These are phyloP conservation scores for Rhizopogon vulgaris DNA, from an alignment of 768 basidiomycete species.

Conservation along the genomic window DNA sequence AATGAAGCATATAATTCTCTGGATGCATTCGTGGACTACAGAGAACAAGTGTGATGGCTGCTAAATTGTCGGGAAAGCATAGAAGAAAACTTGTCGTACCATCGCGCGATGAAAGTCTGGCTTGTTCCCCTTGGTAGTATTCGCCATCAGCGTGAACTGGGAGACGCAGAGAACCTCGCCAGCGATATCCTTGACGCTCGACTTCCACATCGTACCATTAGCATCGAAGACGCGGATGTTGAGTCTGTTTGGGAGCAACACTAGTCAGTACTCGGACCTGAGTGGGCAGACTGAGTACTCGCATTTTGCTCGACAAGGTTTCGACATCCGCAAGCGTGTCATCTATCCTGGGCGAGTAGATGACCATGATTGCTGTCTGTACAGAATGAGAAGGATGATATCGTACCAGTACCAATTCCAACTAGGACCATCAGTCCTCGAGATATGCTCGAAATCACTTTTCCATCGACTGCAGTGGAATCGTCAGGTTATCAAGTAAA, in stretches of 20 bases:
- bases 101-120: slow-evolving; percentile 93
- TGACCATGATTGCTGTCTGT: neutral
- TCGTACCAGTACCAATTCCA: slow-evolving; percentile 76
- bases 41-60: neutral
- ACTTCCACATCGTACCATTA: slow-evolving; percentile 75
- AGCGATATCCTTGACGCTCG: slow-evolving; percentile 77
- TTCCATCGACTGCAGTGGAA: slow-evolving; percentile 58
- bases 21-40: slow-evolving; percentile 61
- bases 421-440: slow-evolving; percentile 86
- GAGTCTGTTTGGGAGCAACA: slow-evolving; percentile 38
- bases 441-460: slow-evolving; percentile 77
- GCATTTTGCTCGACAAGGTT: slow-evolving; percentile 81
- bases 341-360: slow-evolving; percentile 43
- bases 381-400: neutral
- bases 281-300: slow-evolving; percentile 12
- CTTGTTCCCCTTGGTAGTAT: slow-evolving; percentile 82
- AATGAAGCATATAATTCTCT: slow-evolving; percentile 67
- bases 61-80: neutral
- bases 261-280: slow-evolving; percentile 27
- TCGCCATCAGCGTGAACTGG: slow-evolving; percentile 88
- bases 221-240: slow-evolving; percentile 67
- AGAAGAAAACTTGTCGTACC: slow-evolving; percentile 39
- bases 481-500: no score
- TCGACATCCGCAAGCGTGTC: slow-evolving; percentile 74
- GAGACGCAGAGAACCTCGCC: slow-evolving; percentile 94